Evolutionary conservation across 2,329 filamentous ascomycete species (phyloP), one percentile per base, ranked within the genome.

Genomic region (Cladosporium sp.): DNA sequence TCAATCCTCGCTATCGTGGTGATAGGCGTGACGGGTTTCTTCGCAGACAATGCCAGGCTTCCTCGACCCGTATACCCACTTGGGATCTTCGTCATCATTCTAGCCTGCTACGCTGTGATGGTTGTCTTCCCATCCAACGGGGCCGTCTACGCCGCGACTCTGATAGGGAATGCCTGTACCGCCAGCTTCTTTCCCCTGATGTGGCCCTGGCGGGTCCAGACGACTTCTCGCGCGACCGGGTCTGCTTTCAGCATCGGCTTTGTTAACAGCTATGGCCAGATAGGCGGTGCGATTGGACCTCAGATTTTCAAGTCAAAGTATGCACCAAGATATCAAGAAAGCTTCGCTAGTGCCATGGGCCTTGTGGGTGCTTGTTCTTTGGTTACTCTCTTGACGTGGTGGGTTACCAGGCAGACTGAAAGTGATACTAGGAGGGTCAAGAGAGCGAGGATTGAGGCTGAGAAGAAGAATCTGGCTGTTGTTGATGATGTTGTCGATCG

Each of bases 201-300:
- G 52, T 54, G 47, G 52, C 48, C 52, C 1, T 54, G 52, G 52
- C 39, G 52, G 2, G 48, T 54, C 2, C 52, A 54, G 20, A 54
- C 52, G 2, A 51, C 42, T 22, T 34, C 29, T 29, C 38, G 48
- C 12, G 52, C 52, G 2, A 54, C 52, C 13, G 52, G 52, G 6
- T 52, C 49, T 3, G 49, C 52, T 3, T 52, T 52, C 8, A 39
- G 49, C 1, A 51, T 51, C 17, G 48, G 37, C 1, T 51, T 54
- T 32, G 38, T 41, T 1, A 48, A 51, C 20, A 47, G 36, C 12
- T 54, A 54, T 22, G 43, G 52, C 15, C 47, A 51, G 27, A 80
- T 80, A 53, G 78, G 77, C 13, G 76, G 77, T 54, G 77, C 77
- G 39, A 75, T 80, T 51, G 65, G 67, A 2, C 67, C 65, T 4